Percentiles rank a stretch among this genome's conserved stretches.
These are phyloP conservation scores for Chaetomidium leptoderma DNA, from an alignment of 495 filamentous ascomycete species.

Conservation along the genomic window DNA sequence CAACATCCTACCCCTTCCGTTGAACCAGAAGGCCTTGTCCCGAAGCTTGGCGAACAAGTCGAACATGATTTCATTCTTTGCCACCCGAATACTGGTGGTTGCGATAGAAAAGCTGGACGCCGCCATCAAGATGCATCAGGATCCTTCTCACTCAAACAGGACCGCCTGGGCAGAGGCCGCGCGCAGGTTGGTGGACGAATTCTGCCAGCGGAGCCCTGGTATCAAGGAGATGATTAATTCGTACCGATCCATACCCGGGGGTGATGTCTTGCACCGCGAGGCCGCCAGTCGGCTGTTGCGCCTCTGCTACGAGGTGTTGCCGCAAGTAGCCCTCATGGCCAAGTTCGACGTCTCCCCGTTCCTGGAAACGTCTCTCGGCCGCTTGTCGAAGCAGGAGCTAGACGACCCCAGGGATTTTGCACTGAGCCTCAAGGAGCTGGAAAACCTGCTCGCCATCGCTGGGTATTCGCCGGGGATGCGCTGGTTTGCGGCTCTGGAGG, in stretches of 20 bases:
- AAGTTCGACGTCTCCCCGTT: slow-evolving; percentile 79
- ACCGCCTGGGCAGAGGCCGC: slow-evolving; percentile 63
- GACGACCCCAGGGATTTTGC: slow-evolving; percentile 45
- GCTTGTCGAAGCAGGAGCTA: slow-evolving; percentile 40
- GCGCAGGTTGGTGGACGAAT: slow-evolving; percentile 62
- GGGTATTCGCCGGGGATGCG: slow-evolving; percentile 71
- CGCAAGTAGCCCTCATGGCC: slow-evolving; percentile 72
- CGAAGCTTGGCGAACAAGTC: slow-evolving; percentile 72
- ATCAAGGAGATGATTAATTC: slow-evolving; percentile 70
- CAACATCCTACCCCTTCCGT: slow-evolving; percentile 78
- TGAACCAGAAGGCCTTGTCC: slow-evolving; percentile 69
- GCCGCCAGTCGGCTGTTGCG: slow-evolving; percentile 67
- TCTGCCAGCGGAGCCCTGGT: slow-evolving; percentile 70
- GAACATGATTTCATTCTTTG: slow-evolving; percentile 75
- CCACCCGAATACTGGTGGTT: slow-evolving; percentile 68
- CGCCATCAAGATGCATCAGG: slow-evolving; percentile 52
- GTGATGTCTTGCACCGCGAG: slow-evolving; percentile 72
- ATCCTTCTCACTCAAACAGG: slow-evolving; percentile 39
- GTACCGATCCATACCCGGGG: slow-evolving; percentile 60
- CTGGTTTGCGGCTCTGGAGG: slow-evolving; percentile 62
- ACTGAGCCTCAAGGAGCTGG: slow-evolving; percentile 62
- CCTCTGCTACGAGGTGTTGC: slow-evolving; percentile 75
- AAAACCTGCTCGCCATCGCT: slow-evolving; percentile 72
- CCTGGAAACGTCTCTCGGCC: slow-evolving; percentile 60
- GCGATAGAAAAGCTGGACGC: slow-evolving; percentile 72